phyloP scores from a whole-genome alignment of 441 rosid species.

The Geranium incanum region DNA sequence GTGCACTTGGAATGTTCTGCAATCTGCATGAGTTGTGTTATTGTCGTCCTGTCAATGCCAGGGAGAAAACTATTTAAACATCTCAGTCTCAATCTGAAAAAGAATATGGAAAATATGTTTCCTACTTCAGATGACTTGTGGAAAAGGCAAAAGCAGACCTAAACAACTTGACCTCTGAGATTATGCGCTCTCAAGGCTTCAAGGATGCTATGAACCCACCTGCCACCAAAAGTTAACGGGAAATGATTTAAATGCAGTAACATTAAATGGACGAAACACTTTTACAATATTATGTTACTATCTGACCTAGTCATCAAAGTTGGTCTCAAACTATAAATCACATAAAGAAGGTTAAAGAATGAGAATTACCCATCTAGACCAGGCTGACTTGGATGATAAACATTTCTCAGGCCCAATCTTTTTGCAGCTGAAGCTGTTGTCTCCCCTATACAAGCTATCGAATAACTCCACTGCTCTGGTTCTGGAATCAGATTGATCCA shows the following conservation, averaged over 20 bases:
- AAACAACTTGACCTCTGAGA: conserved; percentile 20
- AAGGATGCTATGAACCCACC: conserved; percentile 76
- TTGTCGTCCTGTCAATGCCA: background rate
- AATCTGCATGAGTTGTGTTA: conserved; percentile 11
- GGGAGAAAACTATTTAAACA: conserved; percentile 19
- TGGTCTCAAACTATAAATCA: background rate
- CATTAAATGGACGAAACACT: background rate
- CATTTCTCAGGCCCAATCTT: conserved; percentile 60
- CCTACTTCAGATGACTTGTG: background rate
- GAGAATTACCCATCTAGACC: conserved; percentile 80
- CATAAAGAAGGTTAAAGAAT: conserved; percentile 1
- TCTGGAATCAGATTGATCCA: conserved; percentile 65
- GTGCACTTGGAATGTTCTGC: background rate
- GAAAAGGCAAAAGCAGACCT: conserved; percentile 16
- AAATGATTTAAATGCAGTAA: background rate
- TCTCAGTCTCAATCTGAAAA: conserved; percentile 5
- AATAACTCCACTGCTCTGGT: conserved; percentile 47
- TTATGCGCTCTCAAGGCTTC: conserved; percentile 57
- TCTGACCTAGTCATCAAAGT: background rate
- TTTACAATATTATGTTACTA: background rate
- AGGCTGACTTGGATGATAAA: conserved; percentile 65
- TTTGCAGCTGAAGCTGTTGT: conserved; percentile 84
- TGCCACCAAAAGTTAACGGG: conserved; percentile 26
- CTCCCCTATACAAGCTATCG: conserved; percentile 87
- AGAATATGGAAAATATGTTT: background rate